Evolutionary conservation across 164 flowering plant species (phyloP), one percentile per base, ranked within the genome.

Genomic region (Stephania yunnanensis): DNA sequence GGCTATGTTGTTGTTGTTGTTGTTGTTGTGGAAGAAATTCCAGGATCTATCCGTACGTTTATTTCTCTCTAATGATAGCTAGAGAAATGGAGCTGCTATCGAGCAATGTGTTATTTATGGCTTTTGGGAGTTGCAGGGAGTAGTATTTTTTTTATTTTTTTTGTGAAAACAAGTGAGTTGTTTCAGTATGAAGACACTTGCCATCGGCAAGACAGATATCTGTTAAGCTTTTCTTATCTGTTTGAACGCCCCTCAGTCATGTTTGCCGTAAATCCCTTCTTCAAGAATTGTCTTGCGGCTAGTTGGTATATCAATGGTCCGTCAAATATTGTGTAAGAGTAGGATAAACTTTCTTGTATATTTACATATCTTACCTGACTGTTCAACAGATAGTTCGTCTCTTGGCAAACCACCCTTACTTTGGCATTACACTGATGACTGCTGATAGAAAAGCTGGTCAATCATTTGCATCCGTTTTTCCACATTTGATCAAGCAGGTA

Each of bases 361-460:
- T 61, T 61, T 61, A 2, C 20, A 19, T 61, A 66, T 66, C 13
- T 36, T 76, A 2, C 10, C 15, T 61, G 46, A 15, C 30, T 73
- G 19, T 66, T 68, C 75, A 61, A 70, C 88, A 96, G 99, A 90
- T 96, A 80, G 84, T 92, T 46, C 87, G 98, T 30, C 90, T 96
- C 72, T 81, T 96, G 48, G 97, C 94, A 52, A 90, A 88, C 80
- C 99, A 96, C 87, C 97, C 97, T 7, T 81, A 87, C 72, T 91
- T 90, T 82, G 85, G 83, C 31, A 89, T 91, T 70, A 86, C 91
- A 15, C 44, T 96, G 81, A 86, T 96, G 97, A 96, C 98, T 75
- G 99, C 98, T 55, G 99, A 96, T 77, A 90, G 98, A 76, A 96
- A 96, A 86, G 99, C 99, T 75, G 99, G 99, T 42, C 95, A 90